A percentile compares a stretch with the other conserved stretches of the same genome.
These are phyloP conservation scores for Eragrostis tef DNA, from an alignment of 202 grass and related monocot genomes.

Conservation along the genomic window DNA sequence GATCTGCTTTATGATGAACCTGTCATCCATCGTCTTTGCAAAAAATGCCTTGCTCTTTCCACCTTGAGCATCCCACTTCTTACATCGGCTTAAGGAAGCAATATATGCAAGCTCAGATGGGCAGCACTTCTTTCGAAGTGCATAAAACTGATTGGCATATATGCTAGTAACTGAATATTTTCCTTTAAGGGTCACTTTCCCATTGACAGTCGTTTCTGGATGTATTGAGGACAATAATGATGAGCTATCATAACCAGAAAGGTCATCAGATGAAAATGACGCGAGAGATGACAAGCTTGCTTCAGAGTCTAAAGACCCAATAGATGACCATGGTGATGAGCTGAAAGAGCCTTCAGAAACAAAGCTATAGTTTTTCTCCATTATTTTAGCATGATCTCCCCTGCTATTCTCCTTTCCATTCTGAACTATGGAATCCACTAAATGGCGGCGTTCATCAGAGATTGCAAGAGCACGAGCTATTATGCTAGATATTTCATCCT, in stretches of 20 bases:
- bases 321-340: conserved; percentile 70
- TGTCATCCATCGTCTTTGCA: conserved; percentile 91
- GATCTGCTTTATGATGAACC: conserved; percentile 98
- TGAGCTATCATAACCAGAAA: conserved; percentile 62
- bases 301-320: conserved; percentile 65
- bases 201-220: conserved; percentile 72
- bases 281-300: conserved; percentile 49
- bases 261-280: conserved; percentile 66
- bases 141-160: conserved; percentile 70
- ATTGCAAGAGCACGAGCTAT: conserved; percentile 77
- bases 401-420: conserved; percentile 57
- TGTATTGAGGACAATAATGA: conserved; percentile 60
- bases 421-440: conserved; percentile 35
- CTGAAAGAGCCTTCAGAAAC: conserved; percentile 56
- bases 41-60: conserved; percentile 95
- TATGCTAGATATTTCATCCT: conserved; percentile 98
- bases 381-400: conserved; percentile 47
- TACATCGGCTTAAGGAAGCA: conserved; percentile 84
- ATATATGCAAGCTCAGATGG: conserved; percentile 90
- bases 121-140: conserved; percentile 85
- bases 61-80: conserved; percentile 97
- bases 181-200: conserved; percentile 63
- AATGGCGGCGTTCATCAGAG: conserved; percentile 55
- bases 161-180: conserved; percentile 79
- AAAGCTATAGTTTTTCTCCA: conserved; percentile 75